Conservation (phyloP, 345 rosid genomes). For the Linum tenue region DNA sequence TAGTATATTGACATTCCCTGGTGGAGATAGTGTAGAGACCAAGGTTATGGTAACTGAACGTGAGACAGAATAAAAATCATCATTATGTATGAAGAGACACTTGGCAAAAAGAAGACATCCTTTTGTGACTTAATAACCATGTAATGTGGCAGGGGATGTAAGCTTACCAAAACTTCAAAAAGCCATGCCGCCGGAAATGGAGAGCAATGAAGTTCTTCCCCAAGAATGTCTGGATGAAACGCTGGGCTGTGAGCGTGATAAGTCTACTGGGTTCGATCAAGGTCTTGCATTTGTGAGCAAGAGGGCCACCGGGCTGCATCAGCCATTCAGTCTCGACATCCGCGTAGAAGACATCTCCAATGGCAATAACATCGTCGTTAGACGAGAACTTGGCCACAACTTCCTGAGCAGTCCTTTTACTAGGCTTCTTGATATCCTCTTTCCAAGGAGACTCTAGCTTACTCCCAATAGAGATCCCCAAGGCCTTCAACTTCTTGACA, state of each 20-base stretch:
- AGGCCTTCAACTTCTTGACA: constrained; percentile 51
- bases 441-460: constrained; percentile 66
- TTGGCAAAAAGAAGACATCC: background rate
- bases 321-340: constrained; percentile 62
- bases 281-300: constrained; percentile 77
- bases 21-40: too few relatives aligned
- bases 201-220: constrained; percentile 74
- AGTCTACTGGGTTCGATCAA: constrained; percentile 76
- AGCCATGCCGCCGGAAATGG: constrained; percentile 91
- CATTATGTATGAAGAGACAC: background rate
- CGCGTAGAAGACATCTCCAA: constrained; percentile 82
- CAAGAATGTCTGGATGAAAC: constrained; percentile 85
- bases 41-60: too few relatives aligned
- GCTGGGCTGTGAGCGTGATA: constrained; percentile 74
- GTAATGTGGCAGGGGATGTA: background rate
- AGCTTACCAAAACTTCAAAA: constrained; percentile 86
- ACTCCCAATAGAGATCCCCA: constrained; percentile 62
- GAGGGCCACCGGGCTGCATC: constrained; percentile 90
- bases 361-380: constrained; percentile 65
- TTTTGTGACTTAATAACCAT: background rate
- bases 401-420: constrained; percentile 53
- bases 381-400: constrained; percentile 49
- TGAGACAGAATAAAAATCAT: background rate
- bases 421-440: constrained; percentile 63
- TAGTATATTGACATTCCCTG: too few relatives aligned